Evolutionary conservation across 2,329 filamentous ascomycete species (phyloP), one percentile per base, ranked within the genome.

Genomic region (Trichoderma oligosporum): DNA sequence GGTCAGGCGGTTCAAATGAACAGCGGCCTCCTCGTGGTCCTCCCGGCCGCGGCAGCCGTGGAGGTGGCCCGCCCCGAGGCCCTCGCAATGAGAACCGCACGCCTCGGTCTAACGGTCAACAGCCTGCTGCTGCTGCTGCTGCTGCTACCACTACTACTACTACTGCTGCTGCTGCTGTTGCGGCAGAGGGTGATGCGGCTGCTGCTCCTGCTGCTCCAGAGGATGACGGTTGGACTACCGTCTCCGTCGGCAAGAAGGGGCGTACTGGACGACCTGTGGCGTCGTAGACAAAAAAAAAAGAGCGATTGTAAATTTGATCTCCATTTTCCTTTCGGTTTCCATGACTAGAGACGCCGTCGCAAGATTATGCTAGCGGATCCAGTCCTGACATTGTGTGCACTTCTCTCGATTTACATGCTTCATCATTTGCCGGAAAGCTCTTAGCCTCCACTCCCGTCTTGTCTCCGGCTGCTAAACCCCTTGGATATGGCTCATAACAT

Each of bases 181-280:
- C 64, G 35, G 63, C 67, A 54, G 58, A 64, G 31, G 63, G 73
- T 33, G 72, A 74, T 46, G 71, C 74, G 31, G 69, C 75, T 48
- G 80, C 82, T 47, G 72, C 74, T 49, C 70, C 74, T 36, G 70
- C 75, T 48, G n/a, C n/a, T n/a, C n/a, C n/a, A n/a, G 80, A 82
- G 45, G 82, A 83, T 35, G 83, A 86, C 67, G 84, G 84, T 63
- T 87, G 84, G 84, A 84, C 82, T 61, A 86, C 81, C 24, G 84
- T 72, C 59, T 65, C 70, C 29, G 22, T 16, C 29, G 70, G 63
- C 59, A 68, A 73, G 63, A 73, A 73, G 67, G 70, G 70, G 52
- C 71, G 71, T 51, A 66, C 64, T 63, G 71, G 71, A 61, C 70
- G 72, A 49, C 61, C 64, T 27, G 39, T 56, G 65, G 64, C 57